These are phyloP conservation scores for Leccinum imitatum DNA, from an alignment of 768 basidiomycete genomes.

Conservation along the genomic window DNA sequence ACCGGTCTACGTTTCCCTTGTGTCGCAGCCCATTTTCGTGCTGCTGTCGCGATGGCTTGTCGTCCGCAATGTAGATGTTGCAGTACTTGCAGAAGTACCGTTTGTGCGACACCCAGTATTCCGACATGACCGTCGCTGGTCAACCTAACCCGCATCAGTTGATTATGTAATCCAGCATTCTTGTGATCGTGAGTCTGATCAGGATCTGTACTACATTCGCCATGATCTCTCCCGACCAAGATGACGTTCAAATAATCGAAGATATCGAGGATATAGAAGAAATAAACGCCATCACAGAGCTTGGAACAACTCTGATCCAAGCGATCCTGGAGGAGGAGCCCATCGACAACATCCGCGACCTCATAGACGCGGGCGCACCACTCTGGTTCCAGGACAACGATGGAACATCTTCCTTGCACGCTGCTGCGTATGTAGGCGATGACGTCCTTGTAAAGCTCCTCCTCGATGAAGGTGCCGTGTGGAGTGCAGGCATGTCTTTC, in stretches of 20 bases:
- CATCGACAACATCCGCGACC: conserved; percentile 41
- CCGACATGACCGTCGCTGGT: conserved; percentile 56
- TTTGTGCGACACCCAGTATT: conserved; percentile 93
- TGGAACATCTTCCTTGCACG: conserved; percentile 84
- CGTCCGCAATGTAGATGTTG: conserved; percentile 95
- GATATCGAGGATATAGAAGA: conserved; percentile 35
- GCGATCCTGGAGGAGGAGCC: conserved; percentile 54
- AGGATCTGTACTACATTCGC: background rate
- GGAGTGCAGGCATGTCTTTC: conserved; percentile 75
- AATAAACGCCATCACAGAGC: conserved; percentile 45
- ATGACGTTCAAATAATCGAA: conserved; percentile 16
- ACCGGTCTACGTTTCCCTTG: conserved; percentile 92
- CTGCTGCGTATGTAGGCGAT: conserved; percentile 75
- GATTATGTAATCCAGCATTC: conserved; percentile 19
- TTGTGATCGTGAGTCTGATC: background rate
- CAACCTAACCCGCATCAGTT: background rate
- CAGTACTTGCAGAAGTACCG: conserved; percentile 97
- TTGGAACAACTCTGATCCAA: conserved; percentile 60
- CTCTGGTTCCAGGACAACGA: conserved; percentile 89
- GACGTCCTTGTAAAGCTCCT: conserved; percentile 61
- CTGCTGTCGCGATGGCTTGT: conserved; percentile 85
- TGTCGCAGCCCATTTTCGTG: conserved; percentile 95
- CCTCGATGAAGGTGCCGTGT: conserved; percentile 80
- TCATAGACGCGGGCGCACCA: conserved; percentile 70
- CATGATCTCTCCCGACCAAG: background rate